Conservation (phyloP, 768 basidiomycete genomes). For the Collybia nuda region DNA sequence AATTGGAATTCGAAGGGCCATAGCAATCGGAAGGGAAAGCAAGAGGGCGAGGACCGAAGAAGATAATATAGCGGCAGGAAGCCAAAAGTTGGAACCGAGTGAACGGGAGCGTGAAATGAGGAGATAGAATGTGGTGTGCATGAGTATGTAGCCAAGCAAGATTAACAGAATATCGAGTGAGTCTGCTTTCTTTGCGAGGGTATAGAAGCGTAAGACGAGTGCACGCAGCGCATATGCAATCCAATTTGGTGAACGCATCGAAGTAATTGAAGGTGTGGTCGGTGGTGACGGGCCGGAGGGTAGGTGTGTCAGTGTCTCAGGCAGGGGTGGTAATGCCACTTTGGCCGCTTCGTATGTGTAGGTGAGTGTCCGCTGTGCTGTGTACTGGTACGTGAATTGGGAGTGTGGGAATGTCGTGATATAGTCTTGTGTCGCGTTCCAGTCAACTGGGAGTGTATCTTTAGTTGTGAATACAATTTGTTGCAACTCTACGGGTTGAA, state of each 20-base stretch:
- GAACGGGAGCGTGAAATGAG: constrained; percentile 86
- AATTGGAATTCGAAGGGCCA: constrained; percentile 76
- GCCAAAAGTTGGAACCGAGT: constrained; percentile 66
- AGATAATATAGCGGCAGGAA: constrained; percentile 70
- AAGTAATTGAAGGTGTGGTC: constrained; percentile 40
- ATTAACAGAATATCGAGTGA: constrained; percentile 95
- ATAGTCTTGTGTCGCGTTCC: constrained; percentile 28
- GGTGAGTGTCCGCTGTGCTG: constrained; percentile 26
- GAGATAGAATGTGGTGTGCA: constrained; percentile 94
- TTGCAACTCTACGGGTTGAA: constrained; percentile 61
- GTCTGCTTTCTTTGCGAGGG: constrained; percentile 72
- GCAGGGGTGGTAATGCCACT: constrained; percentile 51
- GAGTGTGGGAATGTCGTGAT: constrained; percentile 21
- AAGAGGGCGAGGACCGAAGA: constrained; percentile 84
- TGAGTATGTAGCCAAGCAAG: constrained; percentile 88
- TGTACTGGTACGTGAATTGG: constrained; percentile 24
- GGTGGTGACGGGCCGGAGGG: constrained; percentile 10
- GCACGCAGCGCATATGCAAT: constrained; percentile 75
- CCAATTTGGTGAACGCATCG: constrained; percentile 85
- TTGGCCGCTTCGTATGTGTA: constrained; percentile 54
- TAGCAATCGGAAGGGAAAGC: constrained; percentile 74
- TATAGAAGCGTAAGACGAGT: constrained; percentile 20
- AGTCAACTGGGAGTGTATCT: constrained; percentile 12
- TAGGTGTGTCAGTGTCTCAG: constrained; percentile 29
- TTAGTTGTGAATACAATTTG: constrained; percentile 67